Percentiles rank a stretch among this genome's conserved stretches.
Conservation (phyloP, 805 yeast genomes). For the Saccharomycopsis sp. region DNA sequence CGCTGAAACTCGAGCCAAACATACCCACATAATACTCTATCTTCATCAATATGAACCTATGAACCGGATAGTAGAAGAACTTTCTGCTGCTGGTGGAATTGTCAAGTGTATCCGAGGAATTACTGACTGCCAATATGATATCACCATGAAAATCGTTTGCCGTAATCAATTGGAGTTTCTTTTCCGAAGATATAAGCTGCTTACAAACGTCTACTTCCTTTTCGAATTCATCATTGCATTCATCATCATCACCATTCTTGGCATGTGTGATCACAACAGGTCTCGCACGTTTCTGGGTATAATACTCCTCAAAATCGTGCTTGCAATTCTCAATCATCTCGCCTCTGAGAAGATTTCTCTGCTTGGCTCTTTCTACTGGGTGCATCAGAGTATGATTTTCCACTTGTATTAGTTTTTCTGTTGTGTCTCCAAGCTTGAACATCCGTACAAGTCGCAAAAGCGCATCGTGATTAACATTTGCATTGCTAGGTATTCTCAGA, state of each 20-base stretch:
- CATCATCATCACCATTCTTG: conserved; percentile 11
- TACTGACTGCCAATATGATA: conserved; percentile 34
- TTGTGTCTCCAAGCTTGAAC: conserved; percentile 29
- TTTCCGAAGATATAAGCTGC: conserved; percentile 7
- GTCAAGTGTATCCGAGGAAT: background rate
- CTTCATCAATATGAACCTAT: conserved; percentile 52
- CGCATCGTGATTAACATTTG: conserved; percentile 23
- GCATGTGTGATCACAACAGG: background rate
- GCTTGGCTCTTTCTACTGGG: conserved; percentile 17
- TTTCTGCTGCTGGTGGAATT: conserved; percentile 24
- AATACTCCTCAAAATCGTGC: conserved; percentile 15
- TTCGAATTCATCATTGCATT: conserved; percentile 12
- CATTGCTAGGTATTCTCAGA: conserved; percentile 20
- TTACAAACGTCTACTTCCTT: conserved; percentile 3
- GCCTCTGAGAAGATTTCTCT: conserved; percentile 29
- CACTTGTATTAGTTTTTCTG: conserved; percentile 6
- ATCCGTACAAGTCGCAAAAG: conserved; percentile 30
- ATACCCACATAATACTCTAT: conserved; percentile 59
- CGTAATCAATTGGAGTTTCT: conserved; percentile 14
- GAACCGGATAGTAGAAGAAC: conserved; percentile 49
- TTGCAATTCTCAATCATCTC: conserved; percentile 29
- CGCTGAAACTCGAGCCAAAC: conserved; percentile 48
- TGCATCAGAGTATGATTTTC: background rate
- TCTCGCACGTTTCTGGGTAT: background rate
- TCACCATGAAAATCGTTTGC: conserved; percentile 38